phyloP scores from a whole-genome alignment of 768 basidiomycete species.

The Termitomyces sp. region DNA sequence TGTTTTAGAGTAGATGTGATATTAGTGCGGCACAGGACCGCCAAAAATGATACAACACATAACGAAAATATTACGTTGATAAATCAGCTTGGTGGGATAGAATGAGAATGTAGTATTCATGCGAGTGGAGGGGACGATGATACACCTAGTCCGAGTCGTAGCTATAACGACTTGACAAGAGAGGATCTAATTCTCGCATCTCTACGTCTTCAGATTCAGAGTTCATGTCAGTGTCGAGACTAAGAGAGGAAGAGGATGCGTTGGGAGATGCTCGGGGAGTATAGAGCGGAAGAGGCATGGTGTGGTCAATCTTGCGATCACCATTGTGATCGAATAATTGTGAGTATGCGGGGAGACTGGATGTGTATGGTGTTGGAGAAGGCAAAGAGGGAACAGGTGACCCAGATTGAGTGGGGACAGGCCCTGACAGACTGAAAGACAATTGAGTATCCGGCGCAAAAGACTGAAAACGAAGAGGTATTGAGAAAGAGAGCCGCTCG shows the following conservation, averaged over 20 bases:
- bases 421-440: constrained; percentile 10
- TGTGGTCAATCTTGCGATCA: constrained; percentile 63
- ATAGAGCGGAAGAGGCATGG: constrained; percentile 59
- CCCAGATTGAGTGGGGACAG: background rate
- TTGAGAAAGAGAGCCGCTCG: constrained; percentile 33
- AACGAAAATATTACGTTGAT: background rate
- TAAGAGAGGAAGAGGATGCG: constrained; percentile 5
- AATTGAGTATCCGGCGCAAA: constrained; percentile 28
- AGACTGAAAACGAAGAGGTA: constrained; percentile 47
- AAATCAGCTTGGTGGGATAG: background rate
- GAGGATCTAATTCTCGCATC: constrained; percentile 1
- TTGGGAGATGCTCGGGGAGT: constrained; percentile 28
- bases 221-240: background rate
- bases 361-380: constrained; percentile 15
- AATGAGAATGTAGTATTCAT: background rate
- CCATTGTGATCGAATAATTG: constrained; percentile 74
- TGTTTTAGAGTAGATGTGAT: background rate
- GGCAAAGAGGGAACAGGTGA: constrained; percentile 10
- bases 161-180: background rate
- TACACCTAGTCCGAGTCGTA: constrained; percentile 1
- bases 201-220: background rate
- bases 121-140: background rate
- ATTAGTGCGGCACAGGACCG: background rate
- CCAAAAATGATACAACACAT: background rate
- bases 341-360: constrained; percentile 64